phyloP scores from a whole-genome alignment of 2,329 filamentous ascomycete genomes.

The Aspergillus puulaauensis region DNA sequence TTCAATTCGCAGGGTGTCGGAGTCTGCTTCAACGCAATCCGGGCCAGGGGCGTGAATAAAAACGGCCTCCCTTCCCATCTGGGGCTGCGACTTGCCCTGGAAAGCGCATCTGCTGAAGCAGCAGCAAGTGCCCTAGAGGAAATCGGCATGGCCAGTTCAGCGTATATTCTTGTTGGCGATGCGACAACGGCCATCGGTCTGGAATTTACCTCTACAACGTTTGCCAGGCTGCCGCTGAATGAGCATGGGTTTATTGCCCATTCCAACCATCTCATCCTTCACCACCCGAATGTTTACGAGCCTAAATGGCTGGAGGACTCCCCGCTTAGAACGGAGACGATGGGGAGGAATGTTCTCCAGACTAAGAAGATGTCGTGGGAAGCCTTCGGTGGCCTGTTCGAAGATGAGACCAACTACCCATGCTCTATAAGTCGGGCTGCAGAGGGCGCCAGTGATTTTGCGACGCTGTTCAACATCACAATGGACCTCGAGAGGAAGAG shows the following conservation, averaged over 20 bases:
- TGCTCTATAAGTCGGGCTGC: not conserved
- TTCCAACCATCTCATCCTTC: not conserved
- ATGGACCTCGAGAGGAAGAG: not conserved
- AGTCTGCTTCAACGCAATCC: constrained; percentile 2
- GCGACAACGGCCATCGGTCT: not conserved
- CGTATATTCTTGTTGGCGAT: not conserved
- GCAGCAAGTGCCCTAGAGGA: not conserved
- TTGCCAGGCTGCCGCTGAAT: not conserved
- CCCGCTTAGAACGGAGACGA: not conserved
- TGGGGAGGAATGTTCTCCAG: not conserved
- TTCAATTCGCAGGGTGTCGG: not conserved
- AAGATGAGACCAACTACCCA: not conserved
- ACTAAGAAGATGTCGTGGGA: not conserved
- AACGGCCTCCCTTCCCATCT: not conserved
- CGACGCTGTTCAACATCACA: constrained; percentile 1
- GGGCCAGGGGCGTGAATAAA: not conserved
- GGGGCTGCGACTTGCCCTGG: not conserved
- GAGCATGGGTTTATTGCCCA: not conserved
- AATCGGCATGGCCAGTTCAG: not conserved
- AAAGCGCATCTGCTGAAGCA: not conserved
- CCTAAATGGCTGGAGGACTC: not conserved
- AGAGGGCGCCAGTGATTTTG: not conserved
- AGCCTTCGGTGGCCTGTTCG: not conserved
- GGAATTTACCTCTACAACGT: not conserved
- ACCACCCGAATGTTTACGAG: not conserved